A percentile compares a stretch with the other conserved stretches of the same genome.
Conservation (phyloP, 169 alveolate genomes). For the Theileria orientalis region DNA sequence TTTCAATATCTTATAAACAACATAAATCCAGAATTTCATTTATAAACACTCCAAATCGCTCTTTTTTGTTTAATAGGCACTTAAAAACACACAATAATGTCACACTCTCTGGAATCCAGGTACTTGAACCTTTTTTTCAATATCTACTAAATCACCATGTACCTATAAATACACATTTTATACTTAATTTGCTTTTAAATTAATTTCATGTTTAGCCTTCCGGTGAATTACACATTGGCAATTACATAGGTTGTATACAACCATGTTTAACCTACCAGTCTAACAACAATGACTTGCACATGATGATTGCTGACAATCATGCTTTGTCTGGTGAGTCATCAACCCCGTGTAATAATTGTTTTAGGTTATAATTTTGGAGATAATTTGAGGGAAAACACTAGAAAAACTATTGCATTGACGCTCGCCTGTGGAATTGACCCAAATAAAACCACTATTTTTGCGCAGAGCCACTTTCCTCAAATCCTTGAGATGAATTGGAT, state of each 20-base stretch:
- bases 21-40: background rate
- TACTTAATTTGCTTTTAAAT: background rate
- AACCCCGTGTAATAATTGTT: no score
- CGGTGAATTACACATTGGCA: conserved; percentile 65
- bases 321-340: conserved; percentile 45
- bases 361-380: background rate
- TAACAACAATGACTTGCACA: conserved; percentile 10
- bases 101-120: conserved; percentile 22
- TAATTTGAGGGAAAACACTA: background rate
- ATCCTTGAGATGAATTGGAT: conserved; percentile 60
- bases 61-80: background rate
- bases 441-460: conserved; percentile 12
- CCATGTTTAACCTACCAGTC: conserved; percentile 51
- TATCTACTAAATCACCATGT: background rate
- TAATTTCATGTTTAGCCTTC: conserved; percentile 41
- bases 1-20: background rate
- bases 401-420: conserved; percentile 35
- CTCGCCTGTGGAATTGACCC: conserved; percentile 63
- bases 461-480: conserved; percentile 56
- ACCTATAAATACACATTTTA: background rate
- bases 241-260: conserved; percentile 62
- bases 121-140: background rate
- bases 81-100: background rate
- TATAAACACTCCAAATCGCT: background rate
- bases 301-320: conserved; percentile 61